phyloP scores from a whole-genome alignment of 108 stramenopile species.

The Nitzschia palea region DNA sequence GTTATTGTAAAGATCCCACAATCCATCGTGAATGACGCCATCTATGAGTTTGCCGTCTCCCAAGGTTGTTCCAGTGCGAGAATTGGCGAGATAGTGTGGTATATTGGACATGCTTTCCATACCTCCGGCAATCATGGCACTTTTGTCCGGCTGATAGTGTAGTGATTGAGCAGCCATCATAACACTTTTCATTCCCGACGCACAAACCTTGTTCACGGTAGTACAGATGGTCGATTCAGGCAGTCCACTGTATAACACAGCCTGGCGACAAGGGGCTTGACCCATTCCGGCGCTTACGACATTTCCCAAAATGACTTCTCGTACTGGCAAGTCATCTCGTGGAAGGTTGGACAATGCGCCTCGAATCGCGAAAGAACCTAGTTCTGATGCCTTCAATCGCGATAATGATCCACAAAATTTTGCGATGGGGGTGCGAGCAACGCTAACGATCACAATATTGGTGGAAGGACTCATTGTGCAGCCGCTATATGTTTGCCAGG shows the following conservation, averaged over 20 bases:
- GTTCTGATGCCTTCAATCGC: slow-evolving; percentile 79
- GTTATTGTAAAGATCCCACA: slow-evolving; percentile 96
- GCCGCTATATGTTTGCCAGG: no score
- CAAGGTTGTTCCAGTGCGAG: slow-evolving; percentile 66
- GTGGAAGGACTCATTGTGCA: no score
- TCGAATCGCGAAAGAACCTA: slow-evolving; percentile 80
- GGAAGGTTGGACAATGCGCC: slow-evolving; percentile 58
- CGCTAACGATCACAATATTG: slow-evolving; percentile 81
- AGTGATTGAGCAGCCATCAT: slow-evolving; percentile 83
- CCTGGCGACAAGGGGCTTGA: slow-evolving; percentile 94
- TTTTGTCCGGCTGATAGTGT: slow-evolving; percentile 27
- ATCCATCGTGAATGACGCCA: slow-evolving; percentile 90
- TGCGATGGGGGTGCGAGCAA: slow-evolving; percentile 94
- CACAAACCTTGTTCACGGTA: slow-evolving; percentile 95
- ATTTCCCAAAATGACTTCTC: slow-evolving; percentile 94
- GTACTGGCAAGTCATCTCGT: slow-evolving; percentile 57
- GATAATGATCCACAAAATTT: slow-evolving; percentile 84
- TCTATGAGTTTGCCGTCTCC: slow-evolving; percentile 76
- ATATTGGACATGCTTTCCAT: slow-evolving; percentile 97
- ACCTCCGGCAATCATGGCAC: slow-evolving; percentile 84
- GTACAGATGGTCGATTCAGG: slow-evolving; percentile 64
- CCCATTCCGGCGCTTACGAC: slow-evolving; percentile 94
- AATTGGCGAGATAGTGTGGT: slow-evolving; percentile 88
- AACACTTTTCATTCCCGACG: slow-evolving; percentile 92
- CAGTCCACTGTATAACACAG: slow-evolving; percentile 58